Base-by-base conservation (phyloP, 345 rosid species). In the Lumnitzera racemosa region DNA sequence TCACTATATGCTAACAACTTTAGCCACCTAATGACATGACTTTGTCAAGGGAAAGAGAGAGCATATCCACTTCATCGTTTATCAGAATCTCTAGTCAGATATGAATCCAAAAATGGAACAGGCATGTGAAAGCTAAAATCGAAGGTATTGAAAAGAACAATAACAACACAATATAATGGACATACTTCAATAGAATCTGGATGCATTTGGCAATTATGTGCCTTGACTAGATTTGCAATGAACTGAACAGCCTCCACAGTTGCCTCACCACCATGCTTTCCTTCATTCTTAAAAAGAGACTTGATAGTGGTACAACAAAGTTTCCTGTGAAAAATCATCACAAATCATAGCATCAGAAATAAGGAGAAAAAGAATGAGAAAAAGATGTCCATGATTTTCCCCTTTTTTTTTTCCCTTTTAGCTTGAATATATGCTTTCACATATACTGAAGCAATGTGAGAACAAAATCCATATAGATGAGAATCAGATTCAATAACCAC, bases 231-330 rank as follows among this genome's bases (percentile, higher is more conserved):
- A 66, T 76, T 74, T 68, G 99, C 97, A 69, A 94, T 90, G 72
- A 86, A 70, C 54, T 80, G 84, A 53, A 88, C 89, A 66, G 88
- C 92, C 58, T 83, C 89, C 47, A 76, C 76, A 31, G 97, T 88
- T 49, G 84, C 89, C 78, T 78, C 90, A 79, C 97, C 90, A 11
- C 92, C 91, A 65, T 94, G 95, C 67, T 90, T 94, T 59, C 83
- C 90, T 78, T 88, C 96, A 63, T 84, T 83, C 61, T 75, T 57
- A 78, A 90, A 94, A 61, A 94, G 86, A 23, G 92, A 90, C 77
- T 80, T 80, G 54, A 94, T 59, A 24, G 95, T 72, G 57, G 74
- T 55, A 79, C 87, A 88, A 76, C 92, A 88, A 65, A 86, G 92
- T 74, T 72, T 85, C 86, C 97, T 90, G 87, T 53, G 52, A 67